Percentiles rank a stretch among this genome's conserved stretches.
Conservation (phyloP, 2,329 filamentous ascomycete genomes). For the Chalaropsis ovoidea region DNA sequence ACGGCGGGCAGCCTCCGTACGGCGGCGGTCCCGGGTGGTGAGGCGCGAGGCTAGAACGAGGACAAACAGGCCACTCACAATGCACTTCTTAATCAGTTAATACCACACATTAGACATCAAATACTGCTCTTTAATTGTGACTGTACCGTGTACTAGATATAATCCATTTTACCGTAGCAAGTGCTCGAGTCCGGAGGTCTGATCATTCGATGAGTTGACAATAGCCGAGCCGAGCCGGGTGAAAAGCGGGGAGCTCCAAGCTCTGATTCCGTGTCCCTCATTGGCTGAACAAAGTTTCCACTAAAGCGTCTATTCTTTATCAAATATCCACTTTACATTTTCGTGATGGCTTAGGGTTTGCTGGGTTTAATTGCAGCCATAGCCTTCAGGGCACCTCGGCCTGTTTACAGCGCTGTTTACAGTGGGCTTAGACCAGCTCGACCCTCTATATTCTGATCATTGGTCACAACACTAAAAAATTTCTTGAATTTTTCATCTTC, state of each 20-base stretch:
- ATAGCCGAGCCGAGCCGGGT: too few species aligned
- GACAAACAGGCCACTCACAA: background rate
- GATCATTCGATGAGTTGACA: too few species aligned
- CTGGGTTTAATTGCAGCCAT: background rate
- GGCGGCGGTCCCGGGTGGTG: conserved; percentile 15
- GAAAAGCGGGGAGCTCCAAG: background rate
- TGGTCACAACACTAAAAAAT: background rate
- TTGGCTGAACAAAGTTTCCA: background rate
- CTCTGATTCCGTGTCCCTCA: background rate
- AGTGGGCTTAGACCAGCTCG: background rate
- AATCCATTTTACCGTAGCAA: too few species aligned
- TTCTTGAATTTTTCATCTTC: conserved; percentile 1
- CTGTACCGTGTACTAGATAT: background rate
- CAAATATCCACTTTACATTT: background rate
- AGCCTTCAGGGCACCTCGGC: background rate
- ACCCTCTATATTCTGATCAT: background rate
- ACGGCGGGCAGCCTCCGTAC: conserved; percentile 16
- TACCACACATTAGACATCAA: background rate
- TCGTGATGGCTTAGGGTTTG: background rate
- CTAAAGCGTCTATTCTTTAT: background rate
- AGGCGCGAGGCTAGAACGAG: background rate
- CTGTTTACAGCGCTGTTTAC: background rate
- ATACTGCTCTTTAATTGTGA: background rate
- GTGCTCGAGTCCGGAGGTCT: too few species aligned
- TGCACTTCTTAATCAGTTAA: background rate